phyloP scores from a whole-genome alignment of 805 yeast species.

The Jamesozyma gamospora region DNA sequence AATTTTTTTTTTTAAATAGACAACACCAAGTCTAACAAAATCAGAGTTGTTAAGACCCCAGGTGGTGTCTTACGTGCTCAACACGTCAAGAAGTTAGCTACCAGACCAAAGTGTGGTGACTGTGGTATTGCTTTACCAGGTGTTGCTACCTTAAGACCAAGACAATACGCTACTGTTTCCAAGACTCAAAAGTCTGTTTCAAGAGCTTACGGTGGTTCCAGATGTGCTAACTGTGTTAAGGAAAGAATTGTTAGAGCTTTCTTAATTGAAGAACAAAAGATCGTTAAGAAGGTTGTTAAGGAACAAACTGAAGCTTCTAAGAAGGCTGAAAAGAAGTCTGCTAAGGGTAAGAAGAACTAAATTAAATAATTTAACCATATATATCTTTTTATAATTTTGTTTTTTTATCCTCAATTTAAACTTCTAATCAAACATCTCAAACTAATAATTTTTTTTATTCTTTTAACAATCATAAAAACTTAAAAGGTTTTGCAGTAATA shows the following conservation, averaged over 20 bases:
- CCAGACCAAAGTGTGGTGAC: slow-evolving; percentile 85
- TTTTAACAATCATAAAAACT: not conserved
- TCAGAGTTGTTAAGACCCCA: slow-evolving; percentile 99
- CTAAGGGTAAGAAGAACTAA: slow-evolving; percentile 20
- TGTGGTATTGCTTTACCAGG: slow-evolving; percentile 76
- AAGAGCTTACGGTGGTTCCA: slow-evolving; percentile 99
- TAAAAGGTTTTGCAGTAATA: too few species aligned
- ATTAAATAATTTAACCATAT: not conserved
- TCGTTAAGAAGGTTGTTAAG: slow-evolving; percentile 97
- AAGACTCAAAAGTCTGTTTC: slow-evolving; percentile 96
- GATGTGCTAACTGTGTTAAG: slow-evolving; percentile 97
- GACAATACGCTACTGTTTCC: slow-evolving; percentile 89
- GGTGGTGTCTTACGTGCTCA: slow-evolving; percentile 98
- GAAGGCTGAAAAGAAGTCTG: slow-evolving; percentile 39
- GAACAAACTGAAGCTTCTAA: slow-evolving; percentile 86
- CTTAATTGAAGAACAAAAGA: slow-evolving; percentile 99
- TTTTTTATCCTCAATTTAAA: not conserved
- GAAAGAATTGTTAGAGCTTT: slow-evolving; percentile 99
- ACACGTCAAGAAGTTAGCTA: slow-evolving; percentile 85
- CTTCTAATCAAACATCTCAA: not conserved
- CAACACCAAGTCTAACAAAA: slow-evolving; percentile 99
- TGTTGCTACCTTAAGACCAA: slow-evolving; percentile 93
- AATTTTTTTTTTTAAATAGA: slow-evolving; percentile 34
- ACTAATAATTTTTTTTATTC: not conserved
- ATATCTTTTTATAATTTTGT: slow-evolving; percentile 1